Conservation (phyloP, 2,329 filamentous ascomycete genomes). For the Colletotrichum sp. region DNA sequence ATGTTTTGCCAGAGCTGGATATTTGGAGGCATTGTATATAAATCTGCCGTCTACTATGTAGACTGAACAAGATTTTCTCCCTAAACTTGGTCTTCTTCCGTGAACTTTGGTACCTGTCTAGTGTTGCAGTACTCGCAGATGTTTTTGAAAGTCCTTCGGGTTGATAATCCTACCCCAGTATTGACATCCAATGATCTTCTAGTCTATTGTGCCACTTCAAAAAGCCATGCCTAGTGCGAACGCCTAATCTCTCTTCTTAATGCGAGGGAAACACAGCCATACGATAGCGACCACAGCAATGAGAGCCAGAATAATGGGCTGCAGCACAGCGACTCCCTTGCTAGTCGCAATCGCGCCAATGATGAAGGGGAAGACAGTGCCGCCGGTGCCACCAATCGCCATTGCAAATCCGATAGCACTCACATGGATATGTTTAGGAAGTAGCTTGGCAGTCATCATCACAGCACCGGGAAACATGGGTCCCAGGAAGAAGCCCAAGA, state of each 20-base stretch:
- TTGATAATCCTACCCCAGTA: fast-evolving
- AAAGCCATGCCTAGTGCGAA: too few relatives aligned
- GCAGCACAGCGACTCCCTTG: conserved; percentile 53
- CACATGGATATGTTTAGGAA: conserved; percentile 74
- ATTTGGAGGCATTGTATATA: conserved; percentile 1
- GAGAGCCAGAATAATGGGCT: conserved; percentile 54
- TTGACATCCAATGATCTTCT: neutral
- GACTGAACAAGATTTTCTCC: neutral
- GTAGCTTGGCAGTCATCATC: conserved; percentile 72
- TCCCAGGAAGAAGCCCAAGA: conserved; percentile 78
- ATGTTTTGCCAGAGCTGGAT: conserved; percentile 6
- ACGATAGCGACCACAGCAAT: conserved; percentile 38
- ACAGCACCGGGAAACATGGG: conserved; percentile 76
- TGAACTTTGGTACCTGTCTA: fast-evolving
- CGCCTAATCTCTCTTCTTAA: conserved; percentile 34
- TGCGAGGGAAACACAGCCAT: conserved; percentile 41
- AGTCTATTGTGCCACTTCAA: neutral
- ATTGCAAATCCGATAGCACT: conserved; percentile 76
- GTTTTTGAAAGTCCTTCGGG: neutral
- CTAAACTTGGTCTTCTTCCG: neutral
- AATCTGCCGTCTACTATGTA: neutral
- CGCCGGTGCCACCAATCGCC: conserved; percentile 74
- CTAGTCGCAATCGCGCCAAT: conserved; percentile 66
- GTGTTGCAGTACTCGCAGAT: fast-evolving
- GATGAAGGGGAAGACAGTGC: conserved; percentile 65